Conservation (phyloP, 2,329 filamentous ascomycete genomes). For the Pseudonectria buxi region DNA sequence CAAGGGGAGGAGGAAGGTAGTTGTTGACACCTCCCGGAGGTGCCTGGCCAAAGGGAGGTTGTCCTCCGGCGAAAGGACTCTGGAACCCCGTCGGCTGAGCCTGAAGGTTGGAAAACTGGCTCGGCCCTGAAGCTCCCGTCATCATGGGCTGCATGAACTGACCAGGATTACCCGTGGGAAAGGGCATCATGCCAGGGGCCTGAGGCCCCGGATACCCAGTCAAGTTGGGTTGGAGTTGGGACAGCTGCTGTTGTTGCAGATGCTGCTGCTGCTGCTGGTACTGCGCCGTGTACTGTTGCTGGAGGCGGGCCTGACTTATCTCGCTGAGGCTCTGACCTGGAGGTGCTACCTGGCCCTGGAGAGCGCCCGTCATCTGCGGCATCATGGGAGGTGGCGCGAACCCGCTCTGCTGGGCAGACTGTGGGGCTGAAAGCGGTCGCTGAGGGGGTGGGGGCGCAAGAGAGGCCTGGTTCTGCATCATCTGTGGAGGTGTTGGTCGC, state of each 20-base stretch:
- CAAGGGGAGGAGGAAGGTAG: conserved; percentile 51
- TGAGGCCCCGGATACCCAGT: conserved; percentile 29
- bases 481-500: conserved; percentile 64
- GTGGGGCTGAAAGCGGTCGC: conserved; percentile 80
- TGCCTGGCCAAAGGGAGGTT: conserved; percentile 39
- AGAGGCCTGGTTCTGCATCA: conserved; percentile 50
- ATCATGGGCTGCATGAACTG: conserved; percentile 44
- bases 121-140: conserved; percentile 35
- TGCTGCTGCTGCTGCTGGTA: conserved; percentile 34
- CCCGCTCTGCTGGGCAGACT: conserved; percentile 65
- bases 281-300: conserved; percentile 51
- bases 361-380: conserved; percentile 72
- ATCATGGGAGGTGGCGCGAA: conserved; percentile 72
- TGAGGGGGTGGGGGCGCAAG: conserved; percentile 71
- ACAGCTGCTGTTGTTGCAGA: conserved; percentile 33
- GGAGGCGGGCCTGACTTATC: conserved; percentile 58
- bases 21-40: conserved; percentile 45
- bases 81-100: conserved; percentile 60
- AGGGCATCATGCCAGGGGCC: conserved; percentile 33
- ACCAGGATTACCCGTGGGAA: conserved; percentile 25
- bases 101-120: conserved; percentile 43
- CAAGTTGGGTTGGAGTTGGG: conserved; percentile 31
- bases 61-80: conserved; percentile 37
- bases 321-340: conserved; percentile 73
- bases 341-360: conserved; percentile 58